Percentiles rank a stretch among this genome's conserved stretches.
Conservation (phyloP, 768 basidiomycete genomes). For the Rhodotorula graminis region DNA sequence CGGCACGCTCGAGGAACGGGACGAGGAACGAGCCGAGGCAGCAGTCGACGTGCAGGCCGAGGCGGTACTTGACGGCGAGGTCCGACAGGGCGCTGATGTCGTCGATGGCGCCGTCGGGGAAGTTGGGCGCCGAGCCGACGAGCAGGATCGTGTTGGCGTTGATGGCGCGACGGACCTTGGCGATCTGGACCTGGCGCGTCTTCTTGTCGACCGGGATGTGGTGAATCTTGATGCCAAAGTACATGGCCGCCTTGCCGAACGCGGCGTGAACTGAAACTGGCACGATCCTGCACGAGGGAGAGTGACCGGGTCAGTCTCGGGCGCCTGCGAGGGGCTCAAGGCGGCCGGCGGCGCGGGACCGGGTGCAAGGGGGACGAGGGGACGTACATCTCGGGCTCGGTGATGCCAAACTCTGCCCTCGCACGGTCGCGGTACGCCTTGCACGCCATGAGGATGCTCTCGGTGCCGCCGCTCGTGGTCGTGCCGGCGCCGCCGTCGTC, state of each 20-base stretch:
- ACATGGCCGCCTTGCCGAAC: constrained; percentile 82
- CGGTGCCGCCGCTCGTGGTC: constrained; percentile 93
- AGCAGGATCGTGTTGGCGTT: constrained; percentile 38
- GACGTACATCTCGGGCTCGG: constrained; percentile 81
- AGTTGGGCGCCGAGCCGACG: constrained; percentile 45
- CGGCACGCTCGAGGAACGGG: constrained; percentile 71
- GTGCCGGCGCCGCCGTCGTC: constrained; percentile 66
- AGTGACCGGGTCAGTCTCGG: too few species aligned
- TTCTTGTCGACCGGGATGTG: constrained; percentile 70
- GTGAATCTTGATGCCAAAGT: constrained; percentile 84
- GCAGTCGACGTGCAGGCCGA: constrained; percentile 67
- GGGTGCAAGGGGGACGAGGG: background rate
- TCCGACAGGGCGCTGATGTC: constrained; percentile 70
- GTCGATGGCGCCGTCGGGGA: constrained; percentile 50
- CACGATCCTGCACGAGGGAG: constrained; percentile 58
- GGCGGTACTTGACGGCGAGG: constrained; percentile 66
- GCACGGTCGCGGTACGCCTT: constrained; percentile 96
- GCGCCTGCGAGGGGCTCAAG: too few species aligned
- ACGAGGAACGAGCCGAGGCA: constrained; percentile 67
- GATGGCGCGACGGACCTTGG: constrained; percentile 65
- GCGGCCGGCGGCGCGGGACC: too few species aligned
- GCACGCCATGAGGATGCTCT: constrained; percentile 90
- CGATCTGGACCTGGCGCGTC: constrained; percentile 74
- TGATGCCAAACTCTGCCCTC: constrained; percentile 73
- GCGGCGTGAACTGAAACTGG: constrained; percentile 85